phyloP scores from a whole-genome alignment of 2,329 filamentous ascomycete genomes.

The Penicillium sp. region DNA sequence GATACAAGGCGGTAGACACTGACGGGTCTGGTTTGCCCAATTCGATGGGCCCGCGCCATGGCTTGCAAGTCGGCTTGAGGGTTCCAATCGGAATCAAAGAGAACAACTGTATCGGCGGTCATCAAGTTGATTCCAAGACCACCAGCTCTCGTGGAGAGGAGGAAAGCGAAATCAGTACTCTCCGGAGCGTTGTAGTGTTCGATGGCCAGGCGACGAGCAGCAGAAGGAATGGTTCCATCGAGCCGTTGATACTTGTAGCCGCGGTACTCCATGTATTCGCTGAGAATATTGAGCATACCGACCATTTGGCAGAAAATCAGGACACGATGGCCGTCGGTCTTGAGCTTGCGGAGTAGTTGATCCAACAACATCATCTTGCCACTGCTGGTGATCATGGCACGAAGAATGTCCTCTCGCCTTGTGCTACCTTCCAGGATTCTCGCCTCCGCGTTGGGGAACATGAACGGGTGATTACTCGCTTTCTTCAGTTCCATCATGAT shows the following conservation, averaged over 20 bases:
- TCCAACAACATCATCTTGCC: constrained; percentile 99
- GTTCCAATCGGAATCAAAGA: constrained; percentile 97
- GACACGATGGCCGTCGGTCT: constrained; percentile 90
- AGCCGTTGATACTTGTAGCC: constrained; percentile 96
- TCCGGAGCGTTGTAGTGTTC: constrained; percentile 98
- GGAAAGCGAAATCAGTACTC: constrained; percentile 94
- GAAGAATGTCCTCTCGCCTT: constrained; percentile 86
- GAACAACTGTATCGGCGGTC: constrained; percentile 96
- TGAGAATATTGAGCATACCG: constrained; percentile 94
- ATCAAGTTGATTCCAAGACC: constrained; percentile 99
- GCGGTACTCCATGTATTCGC: constrained; percentile 88
- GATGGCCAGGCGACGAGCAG: constrained; percentile 87
- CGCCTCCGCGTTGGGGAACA: constrained; percentile 94
- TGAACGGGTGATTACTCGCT: constrained; percentile 97
- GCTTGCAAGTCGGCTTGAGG: constrained; percentile 97
- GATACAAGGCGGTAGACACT: constrained; percentile 96
- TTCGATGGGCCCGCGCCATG: constrained; percentile 97
- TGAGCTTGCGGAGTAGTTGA: constrained; percentile 90
- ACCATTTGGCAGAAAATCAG: constrained; percentile 99
- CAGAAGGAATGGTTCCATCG: constrained; percentile 91
- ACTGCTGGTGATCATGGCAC: constrained; percentile 92
- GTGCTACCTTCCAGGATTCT: constrained; percentile 80
- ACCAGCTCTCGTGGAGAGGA: constrained; percentile 92
- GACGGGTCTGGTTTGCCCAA: constrained; percentile 94
- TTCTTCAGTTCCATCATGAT: constrained; percentile 99